Base-by-base conservation (phyloP, 352 stramenopile genomes). In the Thraustochytrium sp. region DNA sequence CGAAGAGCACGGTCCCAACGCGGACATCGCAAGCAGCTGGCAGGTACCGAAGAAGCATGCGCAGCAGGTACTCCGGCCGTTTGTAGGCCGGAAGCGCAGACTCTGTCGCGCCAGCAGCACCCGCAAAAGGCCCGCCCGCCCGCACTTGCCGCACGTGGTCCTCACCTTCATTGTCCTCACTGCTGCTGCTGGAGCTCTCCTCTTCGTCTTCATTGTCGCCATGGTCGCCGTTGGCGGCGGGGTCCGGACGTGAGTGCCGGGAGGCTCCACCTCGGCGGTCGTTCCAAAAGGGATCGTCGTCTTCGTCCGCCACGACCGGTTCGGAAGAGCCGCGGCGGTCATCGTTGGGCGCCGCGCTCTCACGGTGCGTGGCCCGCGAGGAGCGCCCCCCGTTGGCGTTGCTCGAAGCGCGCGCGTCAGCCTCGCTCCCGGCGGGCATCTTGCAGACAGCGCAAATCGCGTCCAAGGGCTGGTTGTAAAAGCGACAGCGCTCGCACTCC, bases 401-500 rank as follows among this genome's bases (percentile, higher is more conserved):
- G n/a, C n/a, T n/a, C n/a, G n/a, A n/a, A n/a, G n/a, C n/a, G n/a
- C n/a, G n/a, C n/a, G n/a, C n/a, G n/a, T n/a, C n/a, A n/a, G n/a
- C n/a, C n/a, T n/a, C n/a, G 23, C 55, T 31, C 16, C 16, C 2
- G 44, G 34, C 23, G 9, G 40, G 37, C 62, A 75, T 5, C 31
- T 75, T 75, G 62, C 62, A 75, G 26, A 75, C 62, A 9, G 62
- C 44, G 40, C 62, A 75, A 26, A 51, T 16, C 37, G n/a, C n/a
- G 44, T 75, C 62, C 9, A 75, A 26, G 16, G 62, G 31, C 34
- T 46, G 40, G 38, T 80, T 80, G 51, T 55, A 80, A 46, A 80
- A 80, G 42, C 68, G 13, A n/a, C 68, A 80, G 8, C 46, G 18
- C 13, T 42, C 53, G 38, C 68, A 80, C 44, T 80, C 68, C 68